Conservation (phyloP, 306 rosid genomes). For the Cucurbita ficifolia region DNA sequence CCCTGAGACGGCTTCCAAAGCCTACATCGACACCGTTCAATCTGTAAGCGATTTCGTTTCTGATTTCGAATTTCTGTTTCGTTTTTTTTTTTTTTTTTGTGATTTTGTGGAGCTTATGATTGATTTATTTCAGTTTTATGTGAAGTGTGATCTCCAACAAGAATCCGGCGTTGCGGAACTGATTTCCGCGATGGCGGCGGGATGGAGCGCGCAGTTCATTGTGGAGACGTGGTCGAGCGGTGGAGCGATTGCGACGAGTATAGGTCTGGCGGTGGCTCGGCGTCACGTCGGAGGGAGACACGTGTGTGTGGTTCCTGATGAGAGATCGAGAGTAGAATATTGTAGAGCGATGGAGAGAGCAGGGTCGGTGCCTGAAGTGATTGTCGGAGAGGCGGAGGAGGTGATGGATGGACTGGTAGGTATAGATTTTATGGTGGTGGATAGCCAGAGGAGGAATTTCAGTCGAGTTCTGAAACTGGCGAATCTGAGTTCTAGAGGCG, state of each 20-base stretch:
- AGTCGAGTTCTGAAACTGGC: conserved; percentile 45
- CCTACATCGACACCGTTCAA: conserved; percentile 82
- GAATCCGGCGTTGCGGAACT: conserved; percentile 86
- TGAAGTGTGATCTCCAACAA: conserved; percentile 37
- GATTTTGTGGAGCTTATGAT: neutral
- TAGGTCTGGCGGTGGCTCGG: conserved; percentile 56
- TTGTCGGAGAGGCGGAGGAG: conserved; percentile 67
- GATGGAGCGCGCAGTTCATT: conserved; percentile 71
- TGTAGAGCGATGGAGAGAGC: conserved; percentile 27
- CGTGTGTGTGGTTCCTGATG: conserved; percentile 75
- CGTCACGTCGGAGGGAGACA: conserved; percentile 62
- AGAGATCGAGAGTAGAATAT: conserved; percentile 47
- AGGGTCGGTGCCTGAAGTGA: conserved; percentile 31
- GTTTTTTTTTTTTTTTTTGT: too few relatives aligned
- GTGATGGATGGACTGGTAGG: conserved; percentile 39
- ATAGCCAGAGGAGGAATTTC: conserved; percentile 39
- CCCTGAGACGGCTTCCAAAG: conserved; percentile 66
- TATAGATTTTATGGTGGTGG: conserved; percentile 72
- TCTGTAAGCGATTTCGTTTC: conserved; percentile 24
- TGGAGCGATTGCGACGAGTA: conserved; percentile 53
- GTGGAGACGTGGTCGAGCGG: conserved; percentile 90
- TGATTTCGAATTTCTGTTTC: neutral
- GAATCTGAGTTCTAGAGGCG: conserved; percentile 50
- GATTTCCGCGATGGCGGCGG: conserved; percentile 85
- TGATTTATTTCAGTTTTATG: neutral